Percentiles rank a stretch among this genome's conserved stretches.
Evolutionary conservation across 176 grass and related monocot species (phyloP).

Genomic region (Bonia amplexicaulis): DNA sequence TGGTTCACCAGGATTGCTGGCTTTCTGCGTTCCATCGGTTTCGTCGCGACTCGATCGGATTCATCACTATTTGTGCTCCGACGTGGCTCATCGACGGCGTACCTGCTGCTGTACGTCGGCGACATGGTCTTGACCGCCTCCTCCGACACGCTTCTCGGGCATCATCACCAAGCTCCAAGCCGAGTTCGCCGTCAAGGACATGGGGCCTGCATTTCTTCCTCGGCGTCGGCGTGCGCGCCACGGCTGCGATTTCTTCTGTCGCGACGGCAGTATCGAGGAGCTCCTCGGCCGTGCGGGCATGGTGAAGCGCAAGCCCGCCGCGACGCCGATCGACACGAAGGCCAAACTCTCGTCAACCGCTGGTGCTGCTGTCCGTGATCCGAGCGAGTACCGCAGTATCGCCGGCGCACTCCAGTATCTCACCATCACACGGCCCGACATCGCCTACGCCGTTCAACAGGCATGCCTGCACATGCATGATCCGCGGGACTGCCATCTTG

Average conservation of each 20-base stretch:
- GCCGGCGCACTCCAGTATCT: background rate
- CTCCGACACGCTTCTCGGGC: background rate
- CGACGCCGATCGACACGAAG: background rate
- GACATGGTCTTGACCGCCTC: background rate
- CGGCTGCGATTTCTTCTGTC: background rate
- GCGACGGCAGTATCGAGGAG: background rate
- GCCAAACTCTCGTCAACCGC: too few species aligned
- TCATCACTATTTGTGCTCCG: background rate
- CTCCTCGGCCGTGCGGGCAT: background rate
- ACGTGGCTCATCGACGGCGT: background rate
- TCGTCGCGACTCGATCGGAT: background rate
- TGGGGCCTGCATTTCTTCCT: background rate
- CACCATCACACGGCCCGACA: background rate
- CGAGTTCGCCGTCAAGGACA: background rate
- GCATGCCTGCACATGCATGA: background rate
- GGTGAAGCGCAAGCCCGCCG: background rate
- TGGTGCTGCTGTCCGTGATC: too few species aligned
- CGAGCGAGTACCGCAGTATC: background rate
- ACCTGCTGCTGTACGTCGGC: background rate
- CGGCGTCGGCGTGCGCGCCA: background rate
- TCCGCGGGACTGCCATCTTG: background rate
- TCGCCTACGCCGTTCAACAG: background rate
- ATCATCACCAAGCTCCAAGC: background rate
- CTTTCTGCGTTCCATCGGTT: background rate
- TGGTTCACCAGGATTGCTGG: background rate